Conservation (phyloP, 2,329 filamentous ascomycete species). For the Aureobasidium subglaciale region DNA sequence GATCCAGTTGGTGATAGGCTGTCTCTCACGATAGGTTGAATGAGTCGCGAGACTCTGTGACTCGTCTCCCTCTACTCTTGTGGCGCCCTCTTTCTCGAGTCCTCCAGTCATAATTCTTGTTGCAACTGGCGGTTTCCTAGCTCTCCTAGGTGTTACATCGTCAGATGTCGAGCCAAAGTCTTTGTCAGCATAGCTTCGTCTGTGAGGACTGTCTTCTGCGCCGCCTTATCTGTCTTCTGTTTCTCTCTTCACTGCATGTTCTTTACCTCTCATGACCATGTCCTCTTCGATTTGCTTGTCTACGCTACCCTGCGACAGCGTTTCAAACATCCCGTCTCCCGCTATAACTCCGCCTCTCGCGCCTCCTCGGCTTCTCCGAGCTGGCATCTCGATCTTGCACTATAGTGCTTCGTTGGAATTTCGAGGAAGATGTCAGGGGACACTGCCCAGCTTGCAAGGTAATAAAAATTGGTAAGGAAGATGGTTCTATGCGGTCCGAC, state of each 20-base stretch:
- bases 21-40: background rate
- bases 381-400: too few species aligned
- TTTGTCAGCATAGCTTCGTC: too few species aligned
- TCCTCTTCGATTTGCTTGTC: background rate
- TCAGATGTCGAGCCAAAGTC: background rate
- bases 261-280: background rate
- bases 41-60: background rate
- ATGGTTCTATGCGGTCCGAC: too few species aligned
- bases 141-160: background rate
- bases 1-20: background rate
- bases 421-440: too few species aligned
- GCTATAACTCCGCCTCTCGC: too few species aligned
- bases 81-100: background rate
- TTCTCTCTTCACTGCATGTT: background rate
- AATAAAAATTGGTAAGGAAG: too few species aligned
- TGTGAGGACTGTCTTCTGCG: background rate
- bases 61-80: background rate
- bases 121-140: background rate
- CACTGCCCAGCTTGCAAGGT: too few species aligned
- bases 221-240: background rate
- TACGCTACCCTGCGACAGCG: background rate
- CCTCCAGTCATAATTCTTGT: background rate
- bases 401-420: background rate
- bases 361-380: too few species aligned
- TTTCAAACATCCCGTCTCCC: background rate